phyloP scores from a whole-genome alignment of 2,329 filamentous ascomycete genomes.

The Fusarium armeniacum region DNA sequence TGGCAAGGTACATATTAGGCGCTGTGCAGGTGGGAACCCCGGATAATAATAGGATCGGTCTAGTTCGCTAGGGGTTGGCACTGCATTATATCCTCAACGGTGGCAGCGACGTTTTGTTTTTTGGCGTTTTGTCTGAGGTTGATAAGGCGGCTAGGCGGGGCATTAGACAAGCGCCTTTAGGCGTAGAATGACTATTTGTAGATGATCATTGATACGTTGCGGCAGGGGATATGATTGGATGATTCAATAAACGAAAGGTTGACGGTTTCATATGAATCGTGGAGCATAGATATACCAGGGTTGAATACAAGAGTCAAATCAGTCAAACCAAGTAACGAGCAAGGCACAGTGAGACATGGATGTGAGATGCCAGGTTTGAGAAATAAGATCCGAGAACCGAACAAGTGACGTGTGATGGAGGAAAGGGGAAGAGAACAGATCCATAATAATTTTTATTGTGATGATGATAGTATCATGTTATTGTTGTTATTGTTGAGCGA shows the following conservation, averaged over 20 bases:
- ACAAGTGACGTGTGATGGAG: not conserved
- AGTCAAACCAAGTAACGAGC: constrained; percentile 9
- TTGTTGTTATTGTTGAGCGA: constrained; percentile 58
- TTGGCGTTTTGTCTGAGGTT: constrained; percentile 28
- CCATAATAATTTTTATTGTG: constrained; percentile 20
- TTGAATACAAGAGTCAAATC: constrained; percentile 16
- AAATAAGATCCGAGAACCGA: constrained; percentile 1
- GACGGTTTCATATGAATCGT: constrained; percentile 12
- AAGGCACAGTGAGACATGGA: constrained; percentile 22
- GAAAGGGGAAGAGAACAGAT: not conserved
- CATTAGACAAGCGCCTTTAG: constrained; percentile 37
- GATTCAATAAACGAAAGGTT: constrained; percentile 14
- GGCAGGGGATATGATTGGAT: constrained; percentile 11
- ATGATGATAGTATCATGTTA: constrained; percentile 25
- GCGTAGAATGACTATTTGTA: constrained; percentile 24
- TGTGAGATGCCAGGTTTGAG: constrained; percentile 9
- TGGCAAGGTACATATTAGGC: constrained; percentile 2
- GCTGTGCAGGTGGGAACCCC: constrained; percentile 1
- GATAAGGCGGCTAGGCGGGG: constrained; percentile 22
- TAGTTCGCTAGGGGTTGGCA: constrained; percentile 24
- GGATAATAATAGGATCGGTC: constrained; percentile 30
- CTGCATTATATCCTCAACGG: constrained; percentile 27
- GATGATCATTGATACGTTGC: constrained; percentile 15
- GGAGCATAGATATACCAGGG: constrained; percentile 41
- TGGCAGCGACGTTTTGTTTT: constrained; percentile 41